These are phyloP conservation scores for Cephaloascus albidus DNA, from an alignment of 805 yeast species.

Conservation along the genomic window DNA sequence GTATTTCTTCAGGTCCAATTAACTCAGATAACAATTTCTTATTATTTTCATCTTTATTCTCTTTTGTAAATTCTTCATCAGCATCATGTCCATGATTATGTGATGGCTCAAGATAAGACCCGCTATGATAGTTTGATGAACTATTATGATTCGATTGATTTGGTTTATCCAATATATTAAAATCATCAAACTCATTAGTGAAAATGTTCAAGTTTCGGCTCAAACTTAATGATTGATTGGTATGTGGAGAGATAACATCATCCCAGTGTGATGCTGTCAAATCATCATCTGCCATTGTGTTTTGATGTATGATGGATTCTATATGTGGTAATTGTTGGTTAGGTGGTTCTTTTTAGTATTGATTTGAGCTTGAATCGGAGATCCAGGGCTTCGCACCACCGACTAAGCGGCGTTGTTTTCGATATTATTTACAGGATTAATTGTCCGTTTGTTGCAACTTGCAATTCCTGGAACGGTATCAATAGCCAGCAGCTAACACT, in stretches of 20 bases:
- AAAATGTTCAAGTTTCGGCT: conserved; percentile 6
- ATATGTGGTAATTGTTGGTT: no score
- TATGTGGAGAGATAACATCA: conserved; percentile 35
- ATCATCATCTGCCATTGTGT: conserved; percentile 37
- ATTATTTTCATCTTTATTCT: conserved; percentile 15
- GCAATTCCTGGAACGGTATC: no score
- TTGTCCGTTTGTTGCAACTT: no score
- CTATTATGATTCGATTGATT: conserved; percentile 1
- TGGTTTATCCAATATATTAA: not conserved
- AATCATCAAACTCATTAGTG: conserved; percentile 1
- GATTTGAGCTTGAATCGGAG: no score
- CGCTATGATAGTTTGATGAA: conserved; percentile 10
- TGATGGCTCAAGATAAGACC: conserved; percentile 8
- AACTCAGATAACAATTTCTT: not conserved
- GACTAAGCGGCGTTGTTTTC: no score
- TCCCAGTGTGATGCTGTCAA: conserved; percentile 55
- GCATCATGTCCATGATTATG: conserved; percentile 9
- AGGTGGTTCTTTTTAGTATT: no score
- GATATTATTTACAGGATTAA: no score
- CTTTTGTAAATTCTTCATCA: conserved; percentile 25
- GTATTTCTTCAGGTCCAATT: conserved; percentile 8
- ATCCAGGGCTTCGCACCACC: no score
- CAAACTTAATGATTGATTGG: conserved; percentile 8
- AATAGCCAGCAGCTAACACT: no score
- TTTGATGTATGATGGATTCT: no score